phyloP scores from a whole-genome alignment of 2,329 filamentous ascomycete genomes.

The Xenoacremonium recifei region DNA sequence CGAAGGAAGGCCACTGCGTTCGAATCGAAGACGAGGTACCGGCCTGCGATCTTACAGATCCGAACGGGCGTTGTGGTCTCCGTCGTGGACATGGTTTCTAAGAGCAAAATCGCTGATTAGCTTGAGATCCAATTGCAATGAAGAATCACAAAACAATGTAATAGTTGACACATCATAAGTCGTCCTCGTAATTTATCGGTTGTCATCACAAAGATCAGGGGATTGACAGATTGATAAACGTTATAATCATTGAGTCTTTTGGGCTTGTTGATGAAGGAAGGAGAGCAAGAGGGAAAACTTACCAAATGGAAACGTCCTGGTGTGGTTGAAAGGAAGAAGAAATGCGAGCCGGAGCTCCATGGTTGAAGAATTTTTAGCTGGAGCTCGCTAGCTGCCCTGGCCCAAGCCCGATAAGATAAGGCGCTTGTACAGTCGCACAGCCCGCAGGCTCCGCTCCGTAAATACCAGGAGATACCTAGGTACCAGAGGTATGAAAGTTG shows the following conservation, averaged over 20 bases:
- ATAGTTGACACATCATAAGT: slow-evolving; percentile 37
- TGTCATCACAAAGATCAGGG: slow-evolving; percentile 51
- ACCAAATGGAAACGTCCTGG: too few species aligned
- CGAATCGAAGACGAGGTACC: slow-evolving; percentile 88
- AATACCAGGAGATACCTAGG: too few species aligned
- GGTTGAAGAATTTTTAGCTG: neutral
- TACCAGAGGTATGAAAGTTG: too few species aligned
- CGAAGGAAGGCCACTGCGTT: slow-evolving; percentile 76
- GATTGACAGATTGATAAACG: slow-evolving; percentile 59
- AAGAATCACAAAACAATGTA: slow-evolving; percentile 7
- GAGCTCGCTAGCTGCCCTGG: slow-evolving; percentile 2
- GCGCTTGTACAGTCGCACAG: slow-evolving; percentile 9
- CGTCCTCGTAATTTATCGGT: slow-evolving; percentile 43
- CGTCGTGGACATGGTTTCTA: slow-evolving; percentile 14
- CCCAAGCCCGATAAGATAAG: slow-evolving; percentile 14
- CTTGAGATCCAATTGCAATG: slow-evolving; percentile 6
- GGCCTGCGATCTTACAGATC: slow-evolving; percentile 76
- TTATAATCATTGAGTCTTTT: slow-evolving; percentile 46
- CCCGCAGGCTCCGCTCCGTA: neutral
- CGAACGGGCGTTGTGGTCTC: slow-evolving; percentile 53
- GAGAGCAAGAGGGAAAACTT: slow-evolving; percentile 5
- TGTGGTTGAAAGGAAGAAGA: slow-evolving; percentile 7
- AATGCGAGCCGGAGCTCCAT: slow-evolving; percentile 18
- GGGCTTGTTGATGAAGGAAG: neutral
- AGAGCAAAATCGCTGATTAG: slow-evolving; percentile 17